Base-by-base conservation (phyloP, 2,329 filamentous ascomycete species). In the Talaromyces sp. region DNA sequence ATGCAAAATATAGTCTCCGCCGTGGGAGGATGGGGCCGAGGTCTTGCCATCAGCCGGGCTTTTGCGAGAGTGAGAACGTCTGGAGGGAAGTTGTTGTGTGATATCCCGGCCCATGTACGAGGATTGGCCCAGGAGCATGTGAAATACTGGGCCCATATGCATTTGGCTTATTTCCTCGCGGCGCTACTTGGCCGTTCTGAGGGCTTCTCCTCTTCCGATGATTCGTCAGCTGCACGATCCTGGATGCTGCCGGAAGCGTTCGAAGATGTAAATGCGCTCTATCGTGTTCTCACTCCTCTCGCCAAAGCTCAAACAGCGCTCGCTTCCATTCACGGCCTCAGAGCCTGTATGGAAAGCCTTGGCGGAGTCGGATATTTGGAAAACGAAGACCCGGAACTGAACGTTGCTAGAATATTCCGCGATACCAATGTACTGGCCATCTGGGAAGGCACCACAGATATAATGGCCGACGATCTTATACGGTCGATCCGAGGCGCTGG, bases 371-470 rank as follows among this genome's bases (percentile, higher is more conserved):
- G 71, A 51, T 66, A 73, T 67, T 62, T 72, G 54, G 71, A 73
- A 27, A 66, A 69, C 5, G 67, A 72, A 61, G 82, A 85, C 56
- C 83, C 85, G 56, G 80, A 83, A 24, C 74, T 88, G 59, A 90
- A 90, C 66, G 74, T 90, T 1, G 81, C 86, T 0, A 80, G 86
- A 21, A 73, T 90, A 0, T 87, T 84, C 67, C 81, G 88, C 3
- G 87, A 90, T 65, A 82, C 81, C 10, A 77, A 79, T 38, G 87
- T 90, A 35, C 60, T 62, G 14, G 60, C 62, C 11, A 63, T 63
- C 24, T 89, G 86, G 85, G 86, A 88, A 70, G 86, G 88, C 1
- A 90, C 88, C 0, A 89, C 87, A 0, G 86, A 89, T 65, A 85
- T 91, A 7, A 77, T 91, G 61, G 83, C 83, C 11, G 77, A 78